A percentile compares a stretch with the other conserved stretches of the same genome.
Evolutionary conservation across 2,329 filamentous ascomycete species (phyloP).

Genomic region (Ilyonectria robusta): DNA sequence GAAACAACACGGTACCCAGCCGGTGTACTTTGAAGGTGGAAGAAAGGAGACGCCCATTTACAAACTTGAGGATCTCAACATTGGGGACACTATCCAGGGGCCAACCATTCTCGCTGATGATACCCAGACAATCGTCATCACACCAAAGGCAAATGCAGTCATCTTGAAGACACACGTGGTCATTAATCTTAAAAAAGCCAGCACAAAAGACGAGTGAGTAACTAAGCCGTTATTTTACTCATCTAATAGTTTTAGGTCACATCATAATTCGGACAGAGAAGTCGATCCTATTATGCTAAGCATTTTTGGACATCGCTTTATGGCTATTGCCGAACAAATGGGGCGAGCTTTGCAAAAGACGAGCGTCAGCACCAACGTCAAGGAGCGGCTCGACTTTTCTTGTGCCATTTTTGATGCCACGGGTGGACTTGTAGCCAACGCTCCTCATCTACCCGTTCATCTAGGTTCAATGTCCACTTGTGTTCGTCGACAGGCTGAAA

Average conservation of each 20-base stretch:
- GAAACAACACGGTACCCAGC: conserved; percentile 75
- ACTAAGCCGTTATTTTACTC: not conserved
- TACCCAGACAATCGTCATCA: conserved; percentile 93
- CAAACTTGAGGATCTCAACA: conserved; percentile 80
- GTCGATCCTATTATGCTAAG: conserved; percentile 87
- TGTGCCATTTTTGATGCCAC: conserved; percentile 84
- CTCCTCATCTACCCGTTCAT: conserved; percentile 85
- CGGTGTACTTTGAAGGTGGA: conserved; percentile 89
- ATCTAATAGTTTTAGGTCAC: conserved; percentile 13
- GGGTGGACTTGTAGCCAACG: conserved; percentile 83
- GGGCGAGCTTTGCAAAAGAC: conserved; percentile 85
- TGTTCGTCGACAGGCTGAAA: conserved; percentile 81
- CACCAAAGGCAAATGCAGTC: conserved; percentile 81
- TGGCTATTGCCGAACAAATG: conserved; percentile 91
- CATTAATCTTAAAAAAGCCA: conserved; percentile 81
- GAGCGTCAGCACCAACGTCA: conserved; percentile 84
- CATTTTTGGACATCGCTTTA: conserved; percentile 87
- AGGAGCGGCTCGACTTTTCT: conserved; percentile 86
- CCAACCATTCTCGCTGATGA: conserved; percentile 90
- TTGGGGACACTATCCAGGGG: conserved; percentile 81
- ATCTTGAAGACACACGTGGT: conserved; percentile 90
- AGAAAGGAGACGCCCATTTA: conserved; percentile 85
- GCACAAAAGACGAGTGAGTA: conserved; percentile 53
- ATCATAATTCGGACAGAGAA: conserved; percentile 39
- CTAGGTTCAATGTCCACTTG: conserved; percentile 88